Evolutionary conservation across 2,329 filamentous ascomycete species (phyloP).

Genomic region (Hymenoscyphus infarciens): DNA sequence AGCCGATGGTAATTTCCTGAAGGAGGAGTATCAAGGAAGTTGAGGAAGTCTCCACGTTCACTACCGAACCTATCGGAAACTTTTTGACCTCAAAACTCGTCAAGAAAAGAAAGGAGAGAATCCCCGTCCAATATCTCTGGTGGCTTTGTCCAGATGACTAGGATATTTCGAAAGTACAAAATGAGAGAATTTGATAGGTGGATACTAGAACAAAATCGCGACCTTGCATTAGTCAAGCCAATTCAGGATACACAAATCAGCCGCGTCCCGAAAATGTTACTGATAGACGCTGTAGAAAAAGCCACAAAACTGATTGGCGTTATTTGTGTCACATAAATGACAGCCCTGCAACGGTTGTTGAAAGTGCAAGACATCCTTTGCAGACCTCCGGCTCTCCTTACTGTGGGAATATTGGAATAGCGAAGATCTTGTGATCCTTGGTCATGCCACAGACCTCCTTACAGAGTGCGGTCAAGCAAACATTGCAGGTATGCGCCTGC

Average conservation of each 20-base stretch:
- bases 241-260: not conserved
- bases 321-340: not conserved
- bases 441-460: not conserved
- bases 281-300: not conserved
- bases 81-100: not conserved
- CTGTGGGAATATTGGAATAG: not conserved
- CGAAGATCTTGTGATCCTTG: slow-evolving; percentile 1
- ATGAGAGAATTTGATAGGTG: not conserved
- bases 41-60: not conserved
- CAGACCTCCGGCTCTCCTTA: not conserved
- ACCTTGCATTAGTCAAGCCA: not conserved
- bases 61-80: not conserved
- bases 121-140: not conserved
- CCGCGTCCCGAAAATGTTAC: not conserved
- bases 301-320: not conserved
- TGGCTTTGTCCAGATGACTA: not conserved
- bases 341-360: not conserved
- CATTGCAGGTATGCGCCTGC: not conserved
- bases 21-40: not conserved
- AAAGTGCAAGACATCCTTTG: slow-evolving; percentile 1
- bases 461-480: not conserved
- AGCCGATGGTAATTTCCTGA: not conserved
- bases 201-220: not conserved
- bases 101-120: not conserved
- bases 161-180: not conserved